phyloP scores from a whole-genome alignment of 2,329 filamentous ascomycete species.

The Ceratocystiopsis sp. region DNA sequence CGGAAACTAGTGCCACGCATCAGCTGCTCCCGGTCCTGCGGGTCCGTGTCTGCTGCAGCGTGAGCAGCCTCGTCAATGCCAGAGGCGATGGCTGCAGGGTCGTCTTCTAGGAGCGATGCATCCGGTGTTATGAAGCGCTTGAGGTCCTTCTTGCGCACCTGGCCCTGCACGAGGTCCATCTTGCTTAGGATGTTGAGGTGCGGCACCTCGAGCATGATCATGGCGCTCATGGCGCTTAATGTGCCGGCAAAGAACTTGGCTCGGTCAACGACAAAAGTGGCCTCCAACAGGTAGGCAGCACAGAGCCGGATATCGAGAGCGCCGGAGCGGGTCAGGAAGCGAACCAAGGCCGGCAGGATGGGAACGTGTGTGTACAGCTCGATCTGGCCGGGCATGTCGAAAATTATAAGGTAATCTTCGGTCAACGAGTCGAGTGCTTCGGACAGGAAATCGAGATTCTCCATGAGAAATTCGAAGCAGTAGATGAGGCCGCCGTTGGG shows the following conservation, averaged over 20 bases:
- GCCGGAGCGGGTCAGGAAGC: slow-evolving; percentile 62
- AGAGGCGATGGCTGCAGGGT: slow-evolving; percentile 33
- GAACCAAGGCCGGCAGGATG: slow-evolving; percentile 69
- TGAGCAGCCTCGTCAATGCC: not conserved
- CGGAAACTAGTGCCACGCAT: slow-evolving; percentile 74
- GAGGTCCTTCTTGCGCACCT: slow-evolving; percentile 71
- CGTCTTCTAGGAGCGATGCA: slow-evolving; percentile 63
- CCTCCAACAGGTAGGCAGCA: slow-evolving; percentile 86
- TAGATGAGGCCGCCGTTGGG: slow-evolving; percentile 90
- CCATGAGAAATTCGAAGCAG: slow-evolving; percentile 90
- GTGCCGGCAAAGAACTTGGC: slow-evolving; percentile 97
- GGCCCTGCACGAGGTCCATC: slow-evolving; percentile 90
- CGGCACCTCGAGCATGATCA: slow-evolving; percentile 95
- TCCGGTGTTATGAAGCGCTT: slow-evolving; percentile 86
- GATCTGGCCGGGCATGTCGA: slow-evolving; percentile 98
- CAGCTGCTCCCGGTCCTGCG: slow-evolving; percentile 47
- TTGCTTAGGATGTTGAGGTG: slow-evolving; percentile 95
- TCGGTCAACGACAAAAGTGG: slow-evolving; percentile 86
- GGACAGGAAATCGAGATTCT: slow-evolving; percentile 84
- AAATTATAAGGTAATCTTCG: slow-evolving; percentile 92
- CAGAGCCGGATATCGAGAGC: slow-evolving; percentile 81
- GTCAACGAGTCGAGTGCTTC: slow-evolving; percentile 71
- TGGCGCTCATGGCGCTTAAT: slow-evolving; percentile 91
- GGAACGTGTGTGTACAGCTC: slow-evolving; percentile 97
- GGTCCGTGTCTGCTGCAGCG: slow-evolving; percentile 25